A percentile compares a stretch with the other conserved stretches of the same genome.
phyloP scores from a whole-genome alignment of 1,139 yeast species.

The Saccharomyces hybrid region DNA sequence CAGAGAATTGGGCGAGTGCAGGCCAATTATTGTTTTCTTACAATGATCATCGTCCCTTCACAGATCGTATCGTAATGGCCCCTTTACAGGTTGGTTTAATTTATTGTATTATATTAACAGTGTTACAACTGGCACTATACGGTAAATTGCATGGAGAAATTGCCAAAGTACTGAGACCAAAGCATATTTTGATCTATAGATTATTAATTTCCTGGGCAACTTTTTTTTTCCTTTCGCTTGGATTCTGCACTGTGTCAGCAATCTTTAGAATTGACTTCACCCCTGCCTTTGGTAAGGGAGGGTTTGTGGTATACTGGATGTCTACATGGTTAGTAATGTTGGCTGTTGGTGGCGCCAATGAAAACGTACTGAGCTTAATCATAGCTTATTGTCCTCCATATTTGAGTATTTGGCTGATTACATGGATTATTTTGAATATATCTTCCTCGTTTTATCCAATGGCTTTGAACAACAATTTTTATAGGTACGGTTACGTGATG shows the following conservation, averaged over 20 bases:
- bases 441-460: slow-evolving; percentile 57
- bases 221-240: slow-evolving; percentile 46
- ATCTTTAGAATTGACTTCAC: slow-evolving; percentile 53
- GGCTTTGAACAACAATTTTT: slow-evolving; percentile 46
- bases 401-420: slow-evolving; percentile 53
- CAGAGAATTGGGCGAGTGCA: slow-evolving; percentile 5
- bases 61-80: slow-evolving; percentile 46
- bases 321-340: slow-evolving; percentile 50
- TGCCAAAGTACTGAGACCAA: slow-evolving; percentile 38
- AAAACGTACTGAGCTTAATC: slow-evolving; percentile 46
- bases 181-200: slow-evolving; percentile 45
- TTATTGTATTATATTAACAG: slow-evolving; percentile 62
- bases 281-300: slow-evolving; percentile 48
- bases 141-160: slow-evolving; percentile 46
- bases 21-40: slow-evolving; percentile 28
- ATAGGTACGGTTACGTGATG: slow-evolving; percentile 56
- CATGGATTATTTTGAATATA: slow-evolving; percentile 53
- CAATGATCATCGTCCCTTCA: slow-evolving; percentile 46
- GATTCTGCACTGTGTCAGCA: slow-evolving; percentile 51
- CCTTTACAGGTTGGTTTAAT: slow-evolving; percentile 73
- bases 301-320: slow-evolving; percentile 62
- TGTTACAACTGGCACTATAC: slow-evolving; percentile 53
- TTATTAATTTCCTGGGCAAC: slow-evolving; percentile 41
- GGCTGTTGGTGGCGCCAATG: slow-evolving; percentile 60
- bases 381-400: slow-evolving; percentile 42